phyloP scores from a whole-genome alignment of 371 early-diverging fungal species.

The Rhizopus microsporus region DNA sequence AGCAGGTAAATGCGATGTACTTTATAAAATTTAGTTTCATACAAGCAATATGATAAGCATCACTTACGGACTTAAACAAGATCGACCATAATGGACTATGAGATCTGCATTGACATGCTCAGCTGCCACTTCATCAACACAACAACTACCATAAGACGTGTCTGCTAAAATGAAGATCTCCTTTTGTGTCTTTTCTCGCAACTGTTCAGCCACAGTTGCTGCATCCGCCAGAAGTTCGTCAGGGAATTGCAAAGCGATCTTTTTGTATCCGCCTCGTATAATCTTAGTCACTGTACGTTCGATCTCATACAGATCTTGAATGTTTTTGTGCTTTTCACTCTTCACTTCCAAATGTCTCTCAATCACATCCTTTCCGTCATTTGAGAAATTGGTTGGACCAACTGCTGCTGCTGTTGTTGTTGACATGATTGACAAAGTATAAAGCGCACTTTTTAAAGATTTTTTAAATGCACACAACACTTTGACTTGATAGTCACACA shows the following conservation, averaged over 20 bases:
- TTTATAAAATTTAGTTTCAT: constrained; percentile 20
- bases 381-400: constrained; percentile 66
- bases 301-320: constrained; percentile 64
- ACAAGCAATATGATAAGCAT: background rate
- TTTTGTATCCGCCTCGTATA: constrained; percentile 47
- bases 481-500: no score
- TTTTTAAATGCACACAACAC: no score
- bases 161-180: constrained; percentile 84
- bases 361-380: constrained; percentile 67
- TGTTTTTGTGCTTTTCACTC: constrained; percentile 39
- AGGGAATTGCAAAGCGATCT: constrained; percentile 91
- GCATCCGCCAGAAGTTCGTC: constrained; percentile 83
- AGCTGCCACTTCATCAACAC: constrained; percentile 95
- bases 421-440: background rate
- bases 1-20: constrained; percentile 80
- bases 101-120: constrained; percentile 83
- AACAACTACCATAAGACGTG: constrained; percentile 95
- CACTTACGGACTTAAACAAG: constrained; percentile 84
- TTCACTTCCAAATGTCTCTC: constrained; percentile 55
- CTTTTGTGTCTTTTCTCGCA: constrained; percentile 50
- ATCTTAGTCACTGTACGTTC: constrained; percentile 64
- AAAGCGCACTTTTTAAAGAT: no score
- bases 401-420: constrained; percentile 15
- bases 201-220: constrained; percentile 56
- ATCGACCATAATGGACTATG: constrained; percentile 91